Evolutionary conservation across 305 asterid species (phyloP), one percentile per base, ranked within the genome.

Genomic region (Coffea humblotiana): DNA sequence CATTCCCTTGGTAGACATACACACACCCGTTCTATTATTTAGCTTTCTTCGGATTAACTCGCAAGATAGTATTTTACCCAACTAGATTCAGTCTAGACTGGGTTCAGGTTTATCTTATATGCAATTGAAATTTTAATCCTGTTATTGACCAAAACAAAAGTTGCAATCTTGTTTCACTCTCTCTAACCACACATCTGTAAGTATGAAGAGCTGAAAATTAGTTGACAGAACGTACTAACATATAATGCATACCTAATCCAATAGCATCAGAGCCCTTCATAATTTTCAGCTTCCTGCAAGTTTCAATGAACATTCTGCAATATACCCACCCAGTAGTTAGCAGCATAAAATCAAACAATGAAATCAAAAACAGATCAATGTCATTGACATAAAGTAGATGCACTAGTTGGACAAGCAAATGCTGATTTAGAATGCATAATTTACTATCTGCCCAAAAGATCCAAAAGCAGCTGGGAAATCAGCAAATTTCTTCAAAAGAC

Each of bases 211-310:
- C 23, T 56, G 23, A 40, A 52, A 52, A 45, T 35, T 35, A 40
- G 29, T 23, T 40, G 58, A 5, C 27, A 63, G 40, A 29, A 71
- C 27, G 69, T 56, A 48, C 25, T 14, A 67, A 40, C 13, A 15
- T 32, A 29, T n/a, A 71, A 54, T 63, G 51, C 87, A 82, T 79
- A 92, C 97, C 96, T 84, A 93, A 84, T 81, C 97, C 97, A 84
- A 93, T 93, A 63, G 96, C 97, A 87, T 93, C 97, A 79, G 94
- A 84, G 48, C 97, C 96, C 84, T 91, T 93, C 94, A 93, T 91
- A 84, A 93, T 93, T 82, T 93, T 91, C 85, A 93, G 91, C 90
- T 92, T 89, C 89, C 87, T 91, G 94, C 96, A 93, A n/a, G 96
- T 88, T 71, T 90, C 91, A 58, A 86, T 91, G 83, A 93, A 93